phyloP scores from a whole-genome alignment of 108 stramenopile genomes.

The Nitzschia inconspicua region DNA sequence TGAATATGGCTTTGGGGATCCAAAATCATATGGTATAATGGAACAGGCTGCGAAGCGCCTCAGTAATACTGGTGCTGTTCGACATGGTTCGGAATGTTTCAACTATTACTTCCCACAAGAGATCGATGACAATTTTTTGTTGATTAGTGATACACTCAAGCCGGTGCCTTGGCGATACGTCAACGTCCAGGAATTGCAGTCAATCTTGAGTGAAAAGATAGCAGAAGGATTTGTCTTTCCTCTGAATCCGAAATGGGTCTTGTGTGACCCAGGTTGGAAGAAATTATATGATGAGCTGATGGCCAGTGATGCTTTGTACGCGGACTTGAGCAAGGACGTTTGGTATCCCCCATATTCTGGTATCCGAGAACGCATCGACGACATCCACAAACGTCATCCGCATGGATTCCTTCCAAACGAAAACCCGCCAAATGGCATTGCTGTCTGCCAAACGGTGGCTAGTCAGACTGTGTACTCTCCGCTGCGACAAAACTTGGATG shows the following conservation, averaged over 20 bases:
- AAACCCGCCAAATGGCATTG: no score
- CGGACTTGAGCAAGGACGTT: conserved; percentile 42
- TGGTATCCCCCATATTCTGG: conserved; percentile 59
- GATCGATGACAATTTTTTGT: conserved; percentile 63
- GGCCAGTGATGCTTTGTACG: conserved; percentile 36
- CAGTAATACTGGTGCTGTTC: conserved; percentile 61
- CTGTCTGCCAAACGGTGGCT: no score
- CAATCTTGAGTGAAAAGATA: conserved; percentile 43
- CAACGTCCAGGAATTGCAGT: conserved; percentile 49
- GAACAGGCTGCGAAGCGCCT: conserved; percentile 53
- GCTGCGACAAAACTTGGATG: conserved; percentile 19
- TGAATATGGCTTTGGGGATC: conserved; percentile 73
- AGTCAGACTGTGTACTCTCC: no score
- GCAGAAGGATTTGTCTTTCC: conserved; percentile 67
- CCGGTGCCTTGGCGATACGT: conserved; percentile 58
- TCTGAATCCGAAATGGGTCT: conserved; percentile 66
- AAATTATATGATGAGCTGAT: conserved; percentile 58
- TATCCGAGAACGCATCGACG: conserved; percentile 55
- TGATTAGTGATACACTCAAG: conserved; percentile 45
- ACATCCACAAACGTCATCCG: conserved; percentile 48
- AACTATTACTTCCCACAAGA: conserved; percentile 80
- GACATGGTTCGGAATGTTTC: conserved; percentile 78
- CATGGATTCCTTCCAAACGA: conserved; percentile 43
- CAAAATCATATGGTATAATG: conserved; percentile 70
- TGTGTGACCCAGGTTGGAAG: conserved; percentile 75